These are phyloP conservation scores for Colletotrichum coccodes DNA, from an alignment of 2,329 filamentous ascomycete genomes.

Conservation along the genomic window DNA sequence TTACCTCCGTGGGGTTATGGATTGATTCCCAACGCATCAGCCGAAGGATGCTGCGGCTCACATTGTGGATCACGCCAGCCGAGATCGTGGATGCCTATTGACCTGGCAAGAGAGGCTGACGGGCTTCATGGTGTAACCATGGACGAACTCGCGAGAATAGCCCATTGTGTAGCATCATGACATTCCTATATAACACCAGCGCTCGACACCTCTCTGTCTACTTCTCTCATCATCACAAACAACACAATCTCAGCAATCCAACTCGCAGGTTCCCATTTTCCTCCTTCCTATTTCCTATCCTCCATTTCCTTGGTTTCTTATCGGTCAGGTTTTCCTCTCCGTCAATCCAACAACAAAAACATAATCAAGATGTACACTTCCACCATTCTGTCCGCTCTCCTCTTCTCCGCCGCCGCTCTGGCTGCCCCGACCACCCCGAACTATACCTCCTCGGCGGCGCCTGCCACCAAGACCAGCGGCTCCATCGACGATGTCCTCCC, in stretches of 20 bases:
- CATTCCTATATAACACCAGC: too few species aligned
- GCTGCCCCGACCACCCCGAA: constrained; percentile 24
- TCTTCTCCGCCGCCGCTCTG: constrained; percentile 31
- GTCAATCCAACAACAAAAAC: neutral
- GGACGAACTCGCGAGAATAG: too few species aligned
- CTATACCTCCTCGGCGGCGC: neutral
- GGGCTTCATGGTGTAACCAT: too few species aligned
- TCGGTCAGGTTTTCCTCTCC: constrained; percentile 3
- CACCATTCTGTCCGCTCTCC: constrained; percentile 25
- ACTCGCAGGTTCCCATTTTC: neutral
- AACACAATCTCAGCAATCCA: neutral
- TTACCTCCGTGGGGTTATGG: neutral
- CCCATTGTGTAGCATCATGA: too few species aligned
- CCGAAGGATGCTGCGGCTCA: neutral
- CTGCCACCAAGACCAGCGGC: constrained; percentile 6
- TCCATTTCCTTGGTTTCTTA: constrained; percentile 8
- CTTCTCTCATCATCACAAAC: constrained; percentile 1
- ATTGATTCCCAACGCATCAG: neutral
- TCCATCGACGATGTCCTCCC: constrained; percentile 38
- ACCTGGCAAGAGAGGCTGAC: too few species aligned
- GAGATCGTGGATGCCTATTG: too few species aligned
- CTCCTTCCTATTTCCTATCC: neutral
- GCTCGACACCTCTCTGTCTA: too few species aligned
- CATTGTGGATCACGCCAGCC: neutral
- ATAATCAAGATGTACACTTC: constrained; percentile 30